Percentiles rank a stretch among this genome's conserved stretches.
phyloP scores from a whole-genome alignment of 768 basidiomycete genomes.

The Kondoa malvinella region DNA sequence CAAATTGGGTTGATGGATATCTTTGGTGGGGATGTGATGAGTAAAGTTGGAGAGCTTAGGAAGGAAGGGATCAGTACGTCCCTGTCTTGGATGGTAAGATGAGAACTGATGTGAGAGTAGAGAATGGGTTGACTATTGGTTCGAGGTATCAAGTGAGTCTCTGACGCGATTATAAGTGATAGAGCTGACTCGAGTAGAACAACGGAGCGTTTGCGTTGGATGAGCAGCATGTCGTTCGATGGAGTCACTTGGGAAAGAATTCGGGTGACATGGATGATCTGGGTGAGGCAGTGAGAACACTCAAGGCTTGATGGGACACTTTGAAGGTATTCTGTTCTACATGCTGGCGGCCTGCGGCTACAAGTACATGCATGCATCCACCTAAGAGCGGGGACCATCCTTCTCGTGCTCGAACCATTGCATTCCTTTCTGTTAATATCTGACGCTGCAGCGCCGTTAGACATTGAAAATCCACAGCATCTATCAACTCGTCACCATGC shows the following conservation, averaged over 20 bases:
- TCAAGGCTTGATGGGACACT: not conserved
- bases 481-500: too few species aligned
- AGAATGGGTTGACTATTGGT: not conserved
- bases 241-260: not conserved
- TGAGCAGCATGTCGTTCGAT: not conserved
- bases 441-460: too few species aligned
- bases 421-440: too few species aligned
- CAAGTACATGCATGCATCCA: too few species aligned
- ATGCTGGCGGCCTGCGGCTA: too few species aligned
- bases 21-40: not conserved
- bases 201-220: not conserved
- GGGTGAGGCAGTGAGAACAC: not conserved
- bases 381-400: too few species aligned
- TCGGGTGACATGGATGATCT: not conserved
- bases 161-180: not conserved
- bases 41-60: not conserved
- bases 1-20: not conserved
- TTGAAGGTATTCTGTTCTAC: too few species aligned
- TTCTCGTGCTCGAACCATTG: too few species aligned
- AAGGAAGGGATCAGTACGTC: not conserved
- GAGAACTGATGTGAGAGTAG: not conserved
- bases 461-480: too few species aligned
- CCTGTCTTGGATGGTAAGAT: not conserved
- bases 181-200: not conserved
- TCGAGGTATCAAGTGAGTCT: not conserved